Percentiles rank a stretch among this genome's conserved stretches.
These are phyloP conservation scores for Lentinula sp. DNA, from an alignment of 768 basidiomycete genomes.

Conservation along the genomic window DNA sequence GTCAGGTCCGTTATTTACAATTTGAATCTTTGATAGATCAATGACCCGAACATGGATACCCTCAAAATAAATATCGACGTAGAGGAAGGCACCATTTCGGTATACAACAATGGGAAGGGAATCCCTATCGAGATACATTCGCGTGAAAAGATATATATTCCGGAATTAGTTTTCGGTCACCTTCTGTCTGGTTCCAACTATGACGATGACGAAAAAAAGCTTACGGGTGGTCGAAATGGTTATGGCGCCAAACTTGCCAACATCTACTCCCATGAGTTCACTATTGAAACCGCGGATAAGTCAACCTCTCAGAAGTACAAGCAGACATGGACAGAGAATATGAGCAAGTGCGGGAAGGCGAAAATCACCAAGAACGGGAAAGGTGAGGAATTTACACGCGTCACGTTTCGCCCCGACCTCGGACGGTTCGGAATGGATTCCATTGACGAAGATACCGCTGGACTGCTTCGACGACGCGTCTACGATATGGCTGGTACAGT, in stretches of 20 bases:
- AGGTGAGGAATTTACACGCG: constrained; percentile 86
- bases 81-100: constrained; percentile 81
- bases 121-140: constrained; percentile 97
- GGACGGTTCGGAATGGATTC: constrained; percentile 84
- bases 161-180: constrained; percentile 95
- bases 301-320: constrained; percentile 84
- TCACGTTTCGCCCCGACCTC: constrained; percentile 92
- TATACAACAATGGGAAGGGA: constrained; percentile 92
- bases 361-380: constrained; percentile 91
- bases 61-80: constrained; percentile 85
- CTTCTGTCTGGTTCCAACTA: constrained; percentile 94
- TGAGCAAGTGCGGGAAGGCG: constrained; percentile 79
- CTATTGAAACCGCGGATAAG: constrained; percentile 92
- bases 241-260: constrained; percentile 98
- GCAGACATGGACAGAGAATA: constrained; percentile 92
- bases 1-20: background rate
- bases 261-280: constrained; percentile 96
- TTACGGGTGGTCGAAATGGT: constrained; percentile 97
- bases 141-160: constrained; percentile 91
- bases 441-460: constrained; percentile 88
- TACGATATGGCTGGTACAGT: constrained; percentile 97
- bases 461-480: constrained; percentile 87
- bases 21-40: constrained; percentile 54
- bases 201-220: constrained; percentile 97
- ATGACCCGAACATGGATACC: constrained; percentile 86